Evolutionary conservation across 495 filamentous ascomycete genomes (phyloP), one percentile per base, ranked within the genome.

Genomic region (Aspergillus heteromorphus): DNA sequence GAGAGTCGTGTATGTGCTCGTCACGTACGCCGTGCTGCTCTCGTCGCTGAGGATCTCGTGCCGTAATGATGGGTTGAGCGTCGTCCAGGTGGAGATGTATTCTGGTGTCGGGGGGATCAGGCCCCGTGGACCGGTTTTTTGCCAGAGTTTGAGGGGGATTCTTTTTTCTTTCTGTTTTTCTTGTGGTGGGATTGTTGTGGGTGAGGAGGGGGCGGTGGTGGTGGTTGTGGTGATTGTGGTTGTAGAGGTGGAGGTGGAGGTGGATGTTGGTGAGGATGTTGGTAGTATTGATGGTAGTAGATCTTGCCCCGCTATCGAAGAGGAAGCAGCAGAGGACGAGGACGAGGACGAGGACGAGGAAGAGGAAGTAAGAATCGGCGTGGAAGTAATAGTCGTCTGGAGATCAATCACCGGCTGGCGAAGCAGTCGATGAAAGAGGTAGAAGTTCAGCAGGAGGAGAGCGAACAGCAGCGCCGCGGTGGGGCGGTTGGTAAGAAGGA

Each of bases 31-130:
- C 13, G 71, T 61, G 36, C 45, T 62, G n/a, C 56, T 66, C 6
- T 53, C 59, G 21, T 73, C 69, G 38, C 68, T 73, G 30, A 73
- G 57, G 25, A 67, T 59, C 40, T 75, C 71, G 38, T 69, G 66
- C 41, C 68, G 65, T 31, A 69, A 53, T 9, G 49, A 23, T 6
- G 68, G 70, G 54, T 72, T 74, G 10, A 59, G 38, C 0, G 48
- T 34, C 8, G 59, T 62, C 66, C 72, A 74, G 14, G 58, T 54
- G 2, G 56, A 14, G 19, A 69, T 57, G 7, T 56, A 53, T 14
- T 34, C 17, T 14, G 53, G 47, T 27, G 60, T 34, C 5, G 61
- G 27, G 0, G 52, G 29, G 49, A 45, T 40, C 17, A 61, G 25
- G 18, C 61, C 59, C 45, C 59, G 54, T 5, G 54, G 58, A 4